Conservation (phyloP, 2,329 filamentous ascomycete genomes). For the Stachybotrys chartarum region DNA sequence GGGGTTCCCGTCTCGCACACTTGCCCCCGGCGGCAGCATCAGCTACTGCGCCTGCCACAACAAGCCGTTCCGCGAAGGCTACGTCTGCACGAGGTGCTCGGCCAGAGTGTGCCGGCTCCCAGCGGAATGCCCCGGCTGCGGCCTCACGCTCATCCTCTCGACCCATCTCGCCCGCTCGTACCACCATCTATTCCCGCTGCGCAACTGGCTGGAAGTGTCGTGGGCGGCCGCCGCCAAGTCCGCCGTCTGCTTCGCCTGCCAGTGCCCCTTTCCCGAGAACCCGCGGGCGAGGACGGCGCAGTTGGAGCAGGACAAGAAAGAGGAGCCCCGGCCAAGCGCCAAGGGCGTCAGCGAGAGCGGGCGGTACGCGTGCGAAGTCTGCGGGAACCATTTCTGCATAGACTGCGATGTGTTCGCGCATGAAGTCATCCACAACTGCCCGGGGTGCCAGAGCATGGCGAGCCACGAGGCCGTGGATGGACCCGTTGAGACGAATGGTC, state of each 20-base stretch:
- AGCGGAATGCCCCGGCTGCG: slow-evolving; percentile 84
- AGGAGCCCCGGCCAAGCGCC: slow-evolving; percentile 10
- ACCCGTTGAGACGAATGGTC: slow-evolving; percentile 20
- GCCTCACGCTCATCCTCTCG: slow-evolving; percentile 85
- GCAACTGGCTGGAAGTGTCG: slow-evolving; percentile 84
- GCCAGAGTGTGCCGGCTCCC: slow-evolving; percentile 87
- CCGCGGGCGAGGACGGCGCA: slow-evolving; percentile 17
- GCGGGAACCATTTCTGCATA: slow-evolving; percentile 88
- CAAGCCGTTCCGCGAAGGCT: slow-evolving; percentile 73
- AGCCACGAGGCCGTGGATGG: slow-evolving; percentile 8
- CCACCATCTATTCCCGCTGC: slow-evolving; percentile 83
- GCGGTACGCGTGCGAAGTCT: slow-evolving; percentile 84
- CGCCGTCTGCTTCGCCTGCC: slow-evolving; percentile 70
- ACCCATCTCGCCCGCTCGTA: slow-evolving; percentile 92
- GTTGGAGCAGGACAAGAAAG: neutral
- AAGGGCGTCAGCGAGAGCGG: slow-evolving; percentile 78
- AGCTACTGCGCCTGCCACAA: slow-evolving; percentile 91
- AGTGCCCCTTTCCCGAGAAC: slow-evolving; percentile 58
- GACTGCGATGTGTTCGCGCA: slow-evolving; percentile 96
- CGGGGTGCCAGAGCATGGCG: slow-evolving; percentile 64
- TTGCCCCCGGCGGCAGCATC: slow-evolving; percentile 56
- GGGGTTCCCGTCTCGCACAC: slow-evolving; percentile 87
- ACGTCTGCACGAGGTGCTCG: slow-evolving; percentile 81
- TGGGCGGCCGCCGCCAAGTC: slow-evolving; percentile 65
- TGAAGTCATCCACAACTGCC: slow-evolving; percentile 91